Evolutionary conservation across 768 basidiomycete genomes (phyloP), one percentile per base, ranked within the genome.

Genomic region (Podaxis pistillaris): DNA sequence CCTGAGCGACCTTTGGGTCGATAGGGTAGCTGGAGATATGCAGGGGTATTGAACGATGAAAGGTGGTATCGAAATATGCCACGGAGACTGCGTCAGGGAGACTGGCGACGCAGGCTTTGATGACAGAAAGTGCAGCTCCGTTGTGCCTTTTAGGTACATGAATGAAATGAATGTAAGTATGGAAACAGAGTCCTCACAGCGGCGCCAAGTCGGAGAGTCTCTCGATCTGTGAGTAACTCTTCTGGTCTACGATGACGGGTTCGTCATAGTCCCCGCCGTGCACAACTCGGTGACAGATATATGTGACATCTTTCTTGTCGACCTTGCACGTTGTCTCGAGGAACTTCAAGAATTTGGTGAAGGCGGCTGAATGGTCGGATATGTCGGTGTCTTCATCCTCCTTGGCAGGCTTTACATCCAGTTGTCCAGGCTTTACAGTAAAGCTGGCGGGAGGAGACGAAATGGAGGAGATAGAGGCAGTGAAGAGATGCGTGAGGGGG

Each of bases 11-110:
- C 8, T 75, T 70, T 66, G 83, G 89, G 65, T 89, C 76, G 57
- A 96, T 88, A 0, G 93, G 86, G 70, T 94, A 96, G 56, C 85
- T 89, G 41, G 89, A 83, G 58, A 95, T 86, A 68, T 94, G 88
- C 4, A 74, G 67, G 0, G 93, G 92, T 15, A 98, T 83, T 9
- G 90, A 81, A 52, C 80, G 81, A 73, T 96, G 92, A 75, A 94
- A 94, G 4, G 91, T 82, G 0, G 93, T 92, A 73, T 97, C 94
- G 70, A 96, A 97, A 69, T 89, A 91, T 0, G 94, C 90, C 55
- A 96, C 82, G 0, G 90, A 91, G 33, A 79, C 81, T 19, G 94
- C 83, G 12, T 85, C 69, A 0, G 91, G 89, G 17, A 96, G 79
- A 0, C 77, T 76, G 3, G 81, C 70, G 17, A 90, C 79, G 66